These are phyloP conservation scores for Rhododendron vialii DNA, from an alignment of 148 eudicot species.

Conservation along the genomic window DNA sequence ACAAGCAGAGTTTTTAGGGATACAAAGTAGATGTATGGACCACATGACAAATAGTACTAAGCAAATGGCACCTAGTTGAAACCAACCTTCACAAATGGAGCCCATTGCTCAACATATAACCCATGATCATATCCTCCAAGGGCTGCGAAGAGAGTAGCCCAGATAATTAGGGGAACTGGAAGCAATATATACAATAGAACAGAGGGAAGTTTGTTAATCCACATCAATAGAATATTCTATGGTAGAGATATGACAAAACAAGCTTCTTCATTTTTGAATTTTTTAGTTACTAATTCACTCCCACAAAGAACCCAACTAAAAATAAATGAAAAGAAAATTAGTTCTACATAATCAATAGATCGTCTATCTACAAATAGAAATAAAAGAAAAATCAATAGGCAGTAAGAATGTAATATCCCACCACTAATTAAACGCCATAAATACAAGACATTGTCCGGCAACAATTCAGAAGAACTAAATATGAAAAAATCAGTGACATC, in stretches of 20 bases:
- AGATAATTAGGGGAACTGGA: constrained; percentile 3
- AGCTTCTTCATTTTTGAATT: not conserved
- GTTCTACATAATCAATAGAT: not conserved
- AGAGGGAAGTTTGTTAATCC: not conserved
- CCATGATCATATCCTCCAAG: constrained; percentile 91
- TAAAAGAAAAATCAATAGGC: not conserved
- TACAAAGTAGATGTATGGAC: not conserved
- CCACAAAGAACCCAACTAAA: not conserved
- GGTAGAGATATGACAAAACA: not conserved
- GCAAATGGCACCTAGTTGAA: not conserved
- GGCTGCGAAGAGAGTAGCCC: constrained; percentile 36
- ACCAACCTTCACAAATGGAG: constrained; percentile 92
- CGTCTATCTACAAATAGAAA: not conserved
- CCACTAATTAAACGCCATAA: not conserved
- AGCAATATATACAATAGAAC: not conserved
- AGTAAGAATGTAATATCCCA: not conserved
- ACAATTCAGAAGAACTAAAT: not conserved
- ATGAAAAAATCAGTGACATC: not conserved
- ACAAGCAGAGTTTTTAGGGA: not conserved
- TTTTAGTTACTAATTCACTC: not conserved
- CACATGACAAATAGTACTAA: not conserved
- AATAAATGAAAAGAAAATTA: not conserved
- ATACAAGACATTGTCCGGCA: not conserved
- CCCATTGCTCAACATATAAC: constrained; percentile 93
- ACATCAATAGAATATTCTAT: not conserved